Conservation (phyloP, 2,329 filamentous ascomycete species). For the Aspergillus sp. region DNA sequence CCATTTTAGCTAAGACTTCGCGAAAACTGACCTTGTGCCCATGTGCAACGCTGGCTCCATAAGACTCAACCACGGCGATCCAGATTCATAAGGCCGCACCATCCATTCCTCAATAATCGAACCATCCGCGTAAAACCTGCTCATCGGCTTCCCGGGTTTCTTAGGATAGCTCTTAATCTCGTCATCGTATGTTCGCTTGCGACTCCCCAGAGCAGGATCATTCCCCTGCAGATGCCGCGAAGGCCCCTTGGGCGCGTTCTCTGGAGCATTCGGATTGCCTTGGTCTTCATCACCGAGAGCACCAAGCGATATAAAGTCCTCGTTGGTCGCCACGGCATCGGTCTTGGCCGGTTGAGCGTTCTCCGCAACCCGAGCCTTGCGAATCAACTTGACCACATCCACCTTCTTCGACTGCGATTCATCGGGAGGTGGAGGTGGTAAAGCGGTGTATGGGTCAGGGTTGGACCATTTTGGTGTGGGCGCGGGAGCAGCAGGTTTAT, state of each 20-base stretch:
- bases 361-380: constrained; percentile 72
- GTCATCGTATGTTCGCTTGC: constrained; percentile 72
- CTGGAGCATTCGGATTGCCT: constrained; percentile 23
- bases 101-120: constrained; percentile 52
- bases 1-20: neutral
- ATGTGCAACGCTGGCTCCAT: constrained; percentile 27
- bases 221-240: constrained; percentile 21
- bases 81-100: constrained; percentile 33
- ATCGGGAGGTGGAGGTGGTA: constrained; percentile 80
- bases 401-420: constrained; percentile 69
- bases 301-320: constrained; percentile 88
- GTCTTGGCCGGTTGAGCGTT: constrained; percentile 44
- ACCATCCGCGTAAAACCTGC: constrained; percentile 48
- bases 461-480: constrained; percentile 82
- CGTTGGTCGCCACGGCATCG: constrained; percentile 53
- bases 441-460: constrained; percentile 84
- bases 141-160: constrained; percentile 48
- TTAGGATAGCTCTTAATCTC: constrained; percentile 57
- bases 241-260: constrained; percentile 34
- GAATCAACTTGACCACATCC: constrained; percentile 85
- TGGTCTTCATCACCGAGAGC: constrained; percentile 55
- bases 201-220: constrained; percentile 53
- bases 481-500: constrained; percentile 17
- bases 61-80: constrained; percentile 58
- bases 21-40: constrained; percentile 25